Conservation (phyloP, 495 filamentous ascomycete species). For the Podospora conica region DNA sequence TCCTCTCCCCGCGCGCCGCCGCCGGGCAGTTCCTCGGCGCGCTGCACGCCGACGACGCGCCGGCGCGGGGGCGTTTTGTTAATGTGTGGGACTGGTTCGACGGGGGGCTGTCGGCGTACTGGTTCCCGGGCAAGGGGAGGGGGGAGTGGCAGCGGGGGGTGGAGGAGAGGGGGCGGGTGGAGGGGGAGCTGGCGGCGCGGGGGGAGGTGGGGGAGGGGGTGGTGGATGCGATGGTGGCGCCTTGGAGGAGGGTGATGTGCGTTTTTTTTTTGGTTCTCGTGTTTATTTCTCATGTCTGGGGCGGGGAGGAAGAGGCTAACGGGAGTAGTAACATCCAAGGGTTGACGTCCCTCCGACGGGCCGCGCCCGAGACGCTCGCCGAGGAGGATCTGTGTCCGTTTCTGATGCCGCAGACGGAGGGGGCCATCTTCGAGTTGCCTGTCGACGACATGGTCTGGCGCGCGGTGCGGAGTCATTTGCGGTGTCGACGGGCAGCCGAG, state of each 20-base stretch:
- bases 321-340: not conserved
- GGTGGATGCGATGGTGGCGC: not conserved
- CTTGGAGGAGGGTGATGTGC: constrained; percentile 5
- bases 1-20: not conserved
- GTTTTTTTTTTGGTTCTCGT: not conserved
- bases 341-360: not conserved
- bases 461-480: constrained; percentile 1
- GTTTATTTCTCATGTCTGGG: no score
- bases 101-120: not conserved
- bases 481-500: not conserved
- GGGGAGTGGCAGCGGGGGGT: not conserved
- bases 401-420: not conserved
- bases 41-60: not conserved
- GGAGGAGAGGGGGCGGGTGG: not conserved
- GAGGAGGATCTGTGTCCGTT: constrained; percentile 7
- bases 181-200: not conserved
- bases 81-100: constrained; percentile 11
- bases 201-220: not conserved
- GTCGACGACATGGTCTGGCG: constrained; percentile 4
- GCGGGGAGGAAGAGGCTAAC: not conserved
- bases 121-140: not conserved
- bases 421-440: constrained; percentile 1
- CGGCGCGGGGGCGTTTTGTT: not conserved
- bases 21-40: not conserved
- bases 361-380: not conserved